Evolutionary conservation across 2,329 filamentous ascomycete species (phyloP).

Genomic region (Lasiodiplodia sp.): DNA sequence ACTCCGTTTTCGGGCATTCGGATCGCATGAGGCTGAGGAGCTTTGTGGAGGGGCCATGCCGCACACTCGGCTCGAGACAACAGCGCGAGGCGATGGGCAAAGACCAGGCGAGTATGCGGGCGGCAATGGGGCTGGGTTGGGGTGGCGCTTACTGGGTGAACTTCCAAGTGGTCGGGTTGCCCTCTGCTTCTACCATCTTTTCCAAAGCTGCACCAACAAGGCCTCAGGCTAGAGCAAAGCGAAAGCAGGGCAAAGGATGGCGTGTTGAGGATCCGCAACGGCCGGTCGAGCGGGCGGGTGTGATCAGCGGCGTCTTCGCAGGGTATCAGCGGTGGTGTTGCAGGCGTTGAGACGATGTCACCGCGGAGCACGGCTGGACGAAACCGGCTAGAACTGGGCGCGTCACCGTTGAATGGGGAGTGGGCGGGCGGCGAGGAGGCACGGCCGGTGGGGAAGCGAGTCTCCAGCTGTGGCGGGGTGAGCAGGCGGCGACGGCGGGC

Average conservation of each 20-base stretch:
- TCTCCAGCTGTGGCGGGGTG: slow-evolving; percentile 28
- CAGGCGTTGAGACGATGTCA: slow-evolving; percentile 29
- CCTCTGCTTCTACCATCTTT: slow-evolving; percentile 96
- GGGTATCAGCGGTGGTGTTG: slow-evolving; percentile 29
- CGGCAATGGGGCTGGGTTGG: slow-evolving; percentile 6
- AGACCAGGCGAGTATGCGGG: not conserved
- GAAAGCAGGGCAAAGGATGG: slow-evolving; percentile 3
- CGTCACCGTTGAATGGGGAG: slow-evolving; percentile 30
- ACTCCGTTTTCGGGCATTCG: not conserved
- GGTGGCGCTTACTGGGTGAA: slow-evolving; percentile 87
- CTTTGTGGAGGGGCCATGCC: slow-evolving; percentile 6
- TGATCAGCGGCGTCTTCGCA: slow-evolving; percentile 27
- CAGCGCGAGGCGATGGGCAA: not conserved
- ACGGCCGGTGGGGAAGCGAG: slow-evolving; percentile 23
- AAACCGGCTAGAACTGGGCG: slow-evolving; percentile 30
- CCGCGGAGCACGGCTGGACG: slow-evolving; percentile 29
- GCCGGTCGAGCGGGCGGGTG: slow-evolving; percentile 10
- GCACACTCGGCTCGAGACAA: not conserved
- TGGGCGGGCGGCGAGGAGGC: slow-evolving; percentile 23
- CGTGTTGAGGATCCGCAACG: slow-evolving; percentile 18
- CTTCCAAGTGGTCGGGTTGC: slow-evolving; percentile 97
- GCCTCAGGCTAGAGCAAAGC: slow-evolving; percentile 22
- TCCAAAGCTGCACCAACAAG: slow-evolving; percentile 33
- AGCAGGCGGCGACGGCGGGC: slow-evolving; percentile 20
- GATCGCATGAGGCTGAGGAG: not conserved